phyloP scores from a whole-genome alignment of 2,329 filamentous ascomycete genomes.

The Didymella pomorum region DNA sequence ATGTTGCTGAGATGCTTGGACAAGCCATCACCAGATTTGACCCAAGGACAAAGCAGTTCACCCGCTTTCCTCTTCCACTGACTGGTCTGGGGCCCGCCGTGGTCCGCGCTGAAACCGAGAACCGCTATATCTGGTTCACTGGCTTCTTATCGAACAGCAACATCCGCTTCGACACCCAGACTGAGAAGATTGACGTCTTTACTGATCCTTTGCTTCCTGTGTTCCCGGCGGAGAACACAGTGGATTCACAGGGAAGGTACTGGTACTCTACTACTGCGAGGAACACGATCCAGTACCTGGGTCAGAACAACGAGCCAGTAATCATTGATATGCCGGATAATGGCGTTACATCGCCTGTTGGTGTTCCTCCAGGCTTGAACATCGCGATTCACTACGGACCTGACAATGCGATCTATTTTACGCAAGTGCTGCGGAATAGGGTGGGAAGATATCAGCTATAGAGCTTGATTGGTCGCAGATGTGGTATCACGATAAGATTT shows the following conservation, averaged over 20 bases:
- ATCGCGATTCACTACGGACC: no score
- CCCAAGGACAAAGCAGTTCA: constrained; percentile 16
- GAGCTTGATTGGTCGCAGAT: no score
- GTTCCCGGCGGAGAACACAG: constrained; percentile 23
- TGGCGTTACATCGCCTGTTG: constrained; percentile 10
- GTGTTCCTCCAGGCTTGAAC: no score
- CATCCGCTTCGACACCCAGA: constrained; percentile 22
- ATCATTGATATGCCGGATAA: constrained; percentile 25
- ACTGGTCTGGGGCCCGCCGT: constrained; percentile 18
- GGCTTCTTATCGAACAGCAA: constrained; percentile 25
- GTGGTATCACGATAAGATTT: background rate
- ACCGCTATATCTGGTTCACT: constrained; percentile 23
- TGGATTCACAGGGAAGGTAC: constrained; percentile 17
- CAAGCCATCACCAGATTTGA: constrained; percentile 24
- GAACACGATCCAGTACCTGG: constrained; percentile 24
- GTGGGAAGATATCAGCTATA: constrained; percentile 21
- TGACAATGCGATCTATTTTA: constrained; percentile 22
- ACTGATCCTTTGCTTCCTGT: constrained; percentile 15
- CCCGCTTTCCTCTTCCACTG: constrained; percentile 19
- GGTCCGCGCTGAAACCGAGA: constrained; percentile 19
- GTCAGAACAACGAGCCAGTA: constrained; percentile 19
- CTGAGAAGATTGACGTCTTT: constrained; percentile 23
- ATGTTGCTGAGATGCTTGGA: constrained; percentile 21
- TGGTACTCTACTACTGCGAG: constrained; percentile 24
- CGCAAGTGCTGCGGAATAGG: constrained; percentile 22